A percentile compares a stretch with the other conserved stretches of the same genome.
Conservation (phyloP, 2,329 filamentous ascomycete species). For the Fusarium oxysporum region DNA sequence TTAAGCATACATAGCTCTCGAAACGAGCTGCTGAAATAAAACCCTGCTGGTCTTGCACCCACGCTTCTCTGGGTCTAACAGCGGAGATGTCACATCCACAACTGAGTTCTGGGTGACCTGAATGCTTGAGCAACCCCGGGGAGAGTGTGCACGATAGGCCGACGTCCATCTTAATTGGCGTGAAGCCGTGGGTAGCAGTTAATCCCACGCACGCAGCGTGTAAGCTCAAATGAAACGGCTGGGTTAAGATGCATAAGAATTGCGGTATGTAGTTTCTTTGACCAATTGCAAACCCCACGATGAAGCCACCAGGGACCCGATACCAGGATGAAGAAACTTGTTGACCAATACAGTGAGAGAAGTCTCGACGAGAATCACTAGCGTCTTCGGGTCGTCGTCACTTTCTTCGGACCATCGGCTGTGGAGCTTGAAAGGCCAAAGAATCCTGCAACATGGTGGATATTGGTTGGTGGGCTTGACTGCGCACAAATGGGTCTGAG, state of each 20-base stretch:
- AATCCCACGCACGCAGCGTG: constrained; percentile 23
- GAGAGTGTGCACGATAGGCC: constrained; percentile 6
- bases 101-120: neutral
- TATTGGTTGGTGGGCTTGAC: constrained; percentile 28
- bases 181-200: neutral
- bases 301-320: neutral
- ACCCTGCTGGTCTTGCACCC: constrained; percentile 20
- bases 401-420: constrained; percentile 44
- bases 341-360: constrained; percentile 35
- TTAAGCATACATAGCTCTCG: constrained; percentile 13
- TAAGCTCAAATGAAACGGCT: constrained; percentile 16
- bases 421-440: constrained; percentile 28
- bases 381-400: constrained; percentile 47
- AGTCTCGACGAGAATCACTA: constrained; percentile 28
- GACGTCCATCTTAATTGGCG: constrained; percentile 24
- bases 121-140: constrained; percentile 4
- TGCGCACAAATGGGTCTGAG: constrained; percentile 24
- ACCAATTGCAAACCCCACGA: constrained; percentile 27
- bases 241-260: neutral
- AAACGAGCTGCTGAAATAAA: constrained; percentile 16
- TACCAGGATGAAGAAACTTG: constrained; percentile 21
- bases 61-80: constrained; percentile 32
- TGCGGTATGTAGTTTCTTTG: constrained; percentile 32
- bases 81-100: constrained; percentile 33
- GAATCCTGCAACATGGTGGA: constrained; percentile 33